Conservation (phyloP, 192 early-diverging fungal species). For the Neocallimastix lanati region DNA sequence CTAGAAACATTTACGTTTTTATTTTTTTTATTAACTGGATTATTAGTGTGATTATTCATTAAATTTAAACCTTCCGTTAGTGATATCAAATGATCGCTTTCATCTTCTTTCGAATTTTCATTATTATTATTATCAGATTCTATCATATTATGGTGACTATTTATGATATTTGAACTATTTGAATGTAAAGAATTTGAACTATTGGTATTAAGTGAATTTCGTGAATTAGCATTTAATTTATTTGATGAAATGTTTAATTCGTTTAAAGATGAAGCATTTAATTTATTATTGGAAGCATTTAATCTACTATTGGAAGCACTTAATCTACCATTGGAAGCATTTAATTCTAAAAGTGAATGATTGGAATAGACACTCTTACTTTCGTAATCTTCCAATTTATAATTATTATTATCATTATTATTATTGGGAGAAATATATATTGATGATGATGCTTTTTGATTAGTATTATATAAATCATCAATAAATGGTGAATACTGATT, state of each 20-base stretch:
- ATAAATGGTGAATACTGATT: neutral
- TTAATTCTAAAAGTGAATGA: neutral
- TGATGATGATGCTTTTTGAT: neutral
- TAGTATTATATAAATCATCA: neutral
- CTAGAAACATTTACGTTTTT: neutral
- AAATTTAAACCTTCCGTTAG: neutral
- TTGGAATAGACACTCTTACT: neutral
- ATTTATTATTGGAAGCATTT: too few relatives aligned
- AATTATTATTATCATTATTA: too few relatives aligned
- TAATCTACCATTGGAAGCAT: too few relatives aligned
- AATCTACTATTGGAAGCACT: too few relatives aligned
- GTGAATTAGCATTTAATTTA: neutral
- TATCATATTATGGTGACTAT: too few relatives aligned
- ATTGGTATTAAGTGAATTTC: neutral
- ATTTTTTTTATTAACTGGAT: neutral
- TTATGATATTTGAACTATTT: too few relatives aligned
- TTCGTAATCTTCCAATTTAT: neutral
- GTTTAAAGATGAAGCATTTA: too few relatives aligned
- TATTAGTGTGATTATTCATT: neutral
- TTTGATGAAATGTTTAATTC: too few relatives aligned
- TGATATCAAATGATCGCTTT: neutral
- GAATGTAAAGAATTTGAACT: neutral
- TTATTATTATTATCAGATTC: too few relatives aligned
- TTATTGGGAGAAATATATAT: too few relatives aligned
- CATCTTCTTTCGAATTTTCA: neutral